Conservation (phyloP, 2,329 filamentous ascomycete genomes). For the Apiospora pterosperma region DNA sequence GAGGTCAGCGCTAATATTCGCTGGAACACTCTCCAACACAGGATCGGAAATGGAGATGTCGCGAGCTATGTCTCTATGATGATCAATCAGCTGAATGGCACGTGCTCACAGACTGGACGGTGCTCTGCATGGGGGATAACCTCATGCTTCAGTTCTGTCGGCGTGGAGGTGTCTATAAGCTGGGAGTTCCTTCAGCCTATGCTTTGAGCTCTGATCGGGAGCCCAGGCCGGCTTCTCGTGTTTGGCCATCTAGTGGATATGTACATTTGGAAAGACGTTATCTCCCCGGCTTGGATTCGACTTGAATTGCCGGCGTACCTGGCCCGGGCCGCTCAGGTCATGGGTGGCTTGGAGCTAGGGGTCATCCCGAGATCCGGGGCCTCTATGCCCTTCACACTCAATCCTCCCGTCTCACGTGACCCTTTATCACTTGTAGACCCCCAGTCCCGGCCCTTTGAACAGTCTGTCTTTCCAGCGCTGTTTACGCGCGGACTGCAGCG, state of each 20-base stretch:
- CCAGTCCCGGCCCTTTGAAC: neutral
- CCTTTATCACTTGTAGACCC: neutral
- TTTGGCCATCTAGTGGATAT: neutral
- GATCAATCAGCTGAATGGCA: neutral
- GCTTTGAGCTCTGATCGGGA: neutral
- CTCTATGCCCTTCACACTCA: too few species aligned
- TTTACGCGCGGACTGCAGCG: neutral
- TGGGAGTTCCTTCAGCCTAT: neutral
- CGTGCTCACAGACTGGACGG: neutral
- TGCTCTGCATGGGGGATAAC: neutral
- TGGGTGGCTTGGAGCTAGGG: too few species aligned
- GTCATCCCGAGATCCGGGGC: too few species aligned
- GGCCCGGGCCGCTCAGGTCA: too few species aligned
- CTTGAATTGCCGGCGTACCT: too few species aligned
- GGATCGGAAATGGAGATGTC: neutral
- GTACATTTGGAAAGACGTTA: neutral
- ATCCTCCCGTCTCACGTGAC: too few species aligned
- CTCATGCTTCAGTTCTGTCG: neutral
- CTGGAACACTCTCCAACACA: too few species aligned
- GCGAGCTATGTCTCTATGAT: neutral
- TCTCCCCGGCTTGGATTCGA: neutral
- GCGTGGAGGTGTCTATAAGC: neutral
- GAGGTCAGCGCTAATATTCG: too few species aligned
- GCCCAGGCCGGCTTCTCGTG: neutral
- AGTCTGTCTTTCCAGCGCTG: slow-evolving; percentile 1